Conservation (phyloP, 345 rosid genomes). For the Acer yangbiense region DNA sequence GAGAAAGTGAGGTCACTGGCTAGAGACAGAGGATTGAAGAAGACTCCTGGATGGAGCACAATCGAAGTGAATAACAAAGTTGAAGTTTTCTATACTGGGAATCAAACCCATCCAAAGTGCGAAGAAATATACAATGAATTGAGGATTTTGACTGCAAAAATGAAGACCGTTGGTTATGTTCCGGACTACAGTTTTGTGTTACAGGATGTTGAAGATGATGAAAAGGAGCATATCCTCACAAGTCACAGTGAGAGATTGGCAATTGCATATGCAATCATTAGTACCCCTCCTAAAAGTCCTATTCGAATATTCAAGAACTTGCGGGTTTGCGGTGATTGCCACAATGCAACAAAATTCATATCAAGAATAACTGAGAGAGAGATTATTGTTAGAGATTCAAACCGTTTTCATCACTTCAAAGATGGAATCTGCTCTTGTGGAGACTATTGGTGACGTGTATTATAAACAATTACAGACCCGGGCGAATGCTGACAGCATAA, state of each 20-base stretch:
- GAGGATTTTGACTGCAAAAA: conserved; percentile 39
- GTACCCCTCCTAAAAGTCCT: conserved; percentile 41
- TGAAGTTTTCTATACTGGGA: conserved; percentile 58
- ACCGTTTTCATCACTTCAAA: conserved; percentile 60
- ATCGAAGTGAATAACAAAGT: conserved; percentile 48
- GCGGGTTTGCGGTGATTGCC: conserved; percentile 53
- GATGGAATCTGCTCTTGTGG: conserved; percentile 56
- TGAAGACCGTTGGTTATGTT: conserved; percentile 56
- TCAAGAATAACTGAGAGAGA: conserved; percentile 36
- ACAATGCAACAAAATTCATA: conserved; percentile 38
- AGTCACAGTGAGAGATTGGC: conserved; percentile 63
- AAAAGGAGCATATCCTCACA: conserved; percentile 58
- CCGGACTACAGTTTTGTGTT: conserved; percentile 55
- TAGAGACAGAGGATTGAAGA: conserved; percentile 51
- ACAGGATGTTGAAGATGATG: conserved; percentile 68
- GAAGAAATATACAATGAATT: conserved; percentile 43
- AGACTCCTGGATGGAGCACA: conserved; percentile 72
- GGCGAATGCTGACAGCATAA: neutral
- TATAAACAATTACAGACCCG: neutral
- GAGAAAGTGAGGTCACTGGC: conserved; percentile 47
- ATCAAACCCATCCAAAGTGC: conserved; percentile 43
- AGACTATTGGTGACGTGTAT: conserved; percentile 49
- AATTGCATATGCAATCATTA: conserved; percentile 51
- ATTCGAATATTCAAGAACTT: conserved; percentile 58
- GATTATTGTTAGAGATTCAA: conserved; percentile 45